phyloP scores from a whole-genome alignment of 345 rosid genomes.

The Hibiscus tridactylites region DNA sequence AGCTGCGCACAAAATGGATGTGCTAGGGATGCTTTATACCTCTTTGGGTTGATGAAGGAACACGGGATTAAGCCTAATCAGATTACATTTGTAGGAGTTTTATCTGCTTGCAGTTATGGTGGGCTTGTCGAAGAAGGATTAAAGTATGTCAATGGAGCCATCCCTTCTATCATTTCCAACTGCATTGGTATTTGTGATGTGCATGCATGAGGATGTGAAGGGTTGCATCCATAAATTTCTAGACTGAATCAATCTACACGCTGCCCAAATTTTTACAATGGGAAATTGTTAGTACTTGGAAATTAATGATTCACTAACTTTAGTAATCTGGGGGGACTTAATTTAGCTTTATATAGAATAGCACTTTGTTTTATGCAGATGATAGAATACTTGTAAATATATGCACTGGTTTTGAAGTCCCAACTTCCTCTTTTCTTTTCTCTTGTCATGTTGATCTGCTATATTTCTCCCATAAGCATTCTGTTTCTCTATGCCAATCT shows the following conservation, averaged over 20 bases:
- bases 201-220: neutral
- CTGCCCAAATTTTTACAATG: neutral
- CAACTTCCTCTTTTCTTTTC: neutral
- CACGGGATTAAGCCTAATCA: slow-evolving; percentile 30
- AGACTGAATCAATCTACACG: neutral
- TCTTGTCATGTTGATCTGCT: neutral
- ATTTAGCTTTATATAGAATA: too few relatives aligned
- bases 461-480: too few relatives aligned
- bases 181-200: neutral
- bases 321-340: neutral
- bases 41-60: slow-evolving; percentile 34
- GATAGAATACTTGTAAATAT: neutral
- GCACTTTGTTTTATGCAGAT: neutral
- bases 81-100: slow-evolving; percentile 30
- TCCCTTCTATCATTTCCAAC: neutral
- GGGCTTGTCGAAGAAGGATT: slow-evolving; percentile 45
- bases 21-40: slow-evolving; percentile 5
- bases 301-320: neutral
- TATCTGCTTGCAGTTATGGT: slow-evolving; percentile 48
- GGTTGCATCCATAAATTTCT: neutral
- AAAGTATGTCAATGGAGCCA: neutral
- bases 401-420: neutral
- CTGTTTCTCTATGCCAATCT: too few relatives aligned
- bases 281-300: neutral
- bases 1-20: slow-evolving; percentile 44